Conservation (phyloP, 257 asterid species). For the Ocimum tenuiflorum region DNA sequence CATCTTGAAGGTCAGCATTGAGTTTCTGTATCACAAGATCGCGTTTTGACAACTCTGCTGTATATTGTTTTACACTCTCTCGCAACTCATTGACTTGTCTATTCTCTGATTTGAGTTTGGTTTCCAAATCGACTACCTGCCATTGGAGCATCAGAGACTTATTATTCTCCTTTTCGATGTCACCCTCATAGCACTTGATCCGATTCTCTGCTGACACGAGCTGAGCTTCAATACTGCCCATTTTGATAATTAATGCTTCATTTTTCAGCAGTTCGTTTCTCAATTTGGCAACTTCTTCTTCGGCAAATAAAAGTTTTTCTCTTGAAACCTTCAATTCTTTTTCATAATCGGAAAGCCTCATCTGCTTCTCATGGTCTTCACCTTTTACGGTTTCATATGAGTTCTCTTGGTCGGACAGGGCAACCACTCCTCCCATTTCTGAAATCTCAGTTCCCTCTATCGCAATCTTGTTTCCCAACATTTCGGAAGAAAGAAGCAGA, state of each 20-base stretch:
- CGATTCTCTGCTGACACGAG: constrained; percentile 40
- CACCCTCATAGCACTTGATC: constrained; percentile 31
- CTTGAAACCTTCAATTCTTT: constrained; percentile 30
- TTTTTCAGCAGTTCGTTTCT: constrained; percentile 30
- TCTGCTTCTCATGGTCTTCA: constrained; percentile 17
- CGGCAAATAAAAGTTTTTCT: constrained; percentile 35
- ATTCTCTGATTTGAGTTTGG: constrained; percentile 37
- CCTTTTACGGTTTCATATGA: constrained; percentile 10
- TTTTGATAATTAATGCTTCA: constrained; percentile 23
- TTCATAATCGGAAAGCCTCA: constrained; percentile 33
- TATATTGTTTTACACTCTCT: constrained; percentile 26
- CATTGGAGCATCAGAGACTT: constrained; percentile 39
- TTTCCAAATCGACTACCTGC: constrained; percentile 42
- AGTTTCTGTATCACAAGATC: constrained; percentile 39
- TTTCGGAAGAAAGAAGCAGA: constrained; percentile 17
- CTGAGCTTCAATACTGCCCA: constrained; percentile 33
- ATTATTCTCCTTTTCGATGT: constrained; percentile 37
- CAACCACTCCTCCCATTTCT: background rate
- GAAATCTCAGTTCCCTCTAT: constrained; percentile 16
- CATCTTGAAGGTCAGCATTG: constrained; percentile 35
- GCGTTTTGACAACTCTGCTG: constrained; percentile 29
- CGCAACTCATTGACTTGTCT: constrained; percentile 32
- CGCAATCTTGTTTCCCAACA: constrained; percentile 19
- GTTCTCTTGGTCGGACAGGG: constrained; percentile 11
- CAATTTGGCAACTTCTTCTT: constrained; percentile 48